These are phyloP conservation scores for Ramaria sp. DNA, from an alignment of 768 basidiomycete species.

Conservation along the genomic window DNA sequence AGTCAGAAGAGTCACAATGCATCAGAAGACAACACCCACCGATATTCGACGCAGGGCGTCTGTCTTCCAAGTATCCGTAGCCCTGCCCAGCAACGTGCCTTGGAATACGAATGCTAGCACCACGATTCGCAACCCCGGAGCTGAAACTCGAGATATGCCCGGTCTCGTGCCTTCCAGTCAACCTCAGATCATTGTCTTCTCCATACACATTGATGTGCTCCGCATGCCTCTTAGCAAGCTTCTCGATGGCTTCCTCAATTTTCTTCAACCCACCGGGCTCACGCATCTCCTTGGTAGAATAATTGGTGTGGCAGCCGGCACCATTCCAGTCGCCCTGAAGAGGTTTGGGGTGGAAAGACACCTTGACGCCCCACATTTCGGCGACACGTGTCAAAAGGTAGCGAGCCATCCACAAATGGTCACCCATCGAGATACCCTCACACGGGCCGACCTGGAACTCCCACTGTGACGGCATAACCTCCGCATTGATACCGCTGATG, in stretches of 20 bases:
- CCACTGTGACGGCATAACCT: conserved; percentile 99
- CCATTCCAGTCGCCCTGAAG: conserved; percentile 98
- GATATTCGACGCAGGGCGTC: conserved; percentile 96
- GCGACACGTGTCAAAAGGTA: conserved; percentile 93
- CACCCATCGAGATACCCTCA: conserved; percentile 96
- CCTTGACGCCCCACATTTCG: conserved; percentile 95
- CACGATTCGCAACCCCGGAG: conserved; percentile 95
- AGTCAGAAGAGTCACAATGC: no score
- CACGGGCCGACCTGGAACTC: conserved; percentile 99
- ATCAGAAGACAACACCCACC: conserved; percentile 46
- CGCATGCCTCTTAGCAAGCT: conserved; percentile 79
- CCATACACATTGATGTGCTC: conserved; percentile 98
- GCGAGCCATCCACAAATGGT: conserved; percentile 98
- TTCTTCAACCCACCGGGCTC: conserved; percentile 85
- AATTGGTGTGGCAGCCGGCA: conserved; percentile 98
- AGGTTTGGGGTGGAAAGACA: conserved; percentile 99
- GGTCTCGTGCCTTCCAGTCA: conserved; percentile 97
- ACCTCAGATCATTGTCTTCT: conserved; percentile 91
- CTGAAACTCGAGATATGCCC: conserved; percentile 87
- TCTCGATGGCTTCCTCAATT: conserved; percentile 91
- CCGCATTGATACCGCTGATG: conserved; percentile 99
- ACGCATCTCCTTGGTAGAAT: conserved; percentile 89
- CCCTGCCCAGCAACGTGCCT: conserved; percentile 88
- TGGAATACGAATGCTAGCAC: conserved; percentile 93
- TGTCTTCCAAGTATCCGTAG: conserved; percentile 92